Base-by-base conservation (phyloP, 148 eudicot species). In the Spergularia marina region DNA sequence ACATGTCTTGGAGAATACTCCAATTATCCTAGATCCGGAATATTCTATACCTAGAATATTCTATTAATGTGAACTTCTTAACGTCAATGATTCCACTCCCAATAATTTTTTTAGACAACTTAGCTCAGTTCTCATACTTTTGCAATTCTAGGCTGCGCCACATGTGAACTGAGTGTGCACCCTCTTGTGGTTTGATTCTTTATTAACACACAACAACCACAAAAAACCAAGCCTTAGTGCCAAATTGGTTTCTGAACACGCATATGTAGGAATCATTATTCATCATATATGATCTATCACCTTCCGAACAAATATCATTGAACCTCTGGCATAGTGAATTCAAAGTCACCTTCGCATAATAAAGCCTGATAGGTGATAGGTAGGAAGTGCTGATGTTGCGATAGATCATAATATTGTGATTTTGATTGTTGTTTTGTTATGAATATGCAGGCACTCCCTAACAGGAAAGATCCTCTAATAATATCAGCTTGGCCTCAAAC, bases 401-500 rank as follows among this genome's bases (percentile, higher is more conserved):
- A 12, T 63, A 15, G 25, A 14, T 30, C 57, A 4, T 60, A 18
- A 36, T 41, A 21, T 79, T 40, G 14, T 44, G 40, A 49, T 52
- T 53, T 5, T 82, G 51, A 30, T 54, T 12, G 14, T 54, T 71
- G 5, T 71, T 18, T 30, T 39, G 40, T 70, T 47, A 21, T 70
- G 55, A 61, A 12, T 39, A 16, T 77, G 18, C 85, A 96, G 99
- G 97, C 98, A 67, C 87, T 96, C 15, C 99, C 99, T 58, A 79
- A 84, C 69, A 80, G 92, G 78, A 78, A 84, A 77, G 87, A 82
- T 82, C 97, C 99, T 80, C 88, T 96, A 36, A 89, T 96, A 36
- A 78, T 92, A 34, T 92, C 99, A 72, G 74, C 85, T 73, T 96
- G 99, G 99, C 99, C 99, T 61, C 78, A 65, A 59, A 75, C 91